These are phyloP conservation scores for Phoenix roebelenii DNA, from an alignment of 176 grass and related monocot species.

Conservation along the genomic window DNA sequence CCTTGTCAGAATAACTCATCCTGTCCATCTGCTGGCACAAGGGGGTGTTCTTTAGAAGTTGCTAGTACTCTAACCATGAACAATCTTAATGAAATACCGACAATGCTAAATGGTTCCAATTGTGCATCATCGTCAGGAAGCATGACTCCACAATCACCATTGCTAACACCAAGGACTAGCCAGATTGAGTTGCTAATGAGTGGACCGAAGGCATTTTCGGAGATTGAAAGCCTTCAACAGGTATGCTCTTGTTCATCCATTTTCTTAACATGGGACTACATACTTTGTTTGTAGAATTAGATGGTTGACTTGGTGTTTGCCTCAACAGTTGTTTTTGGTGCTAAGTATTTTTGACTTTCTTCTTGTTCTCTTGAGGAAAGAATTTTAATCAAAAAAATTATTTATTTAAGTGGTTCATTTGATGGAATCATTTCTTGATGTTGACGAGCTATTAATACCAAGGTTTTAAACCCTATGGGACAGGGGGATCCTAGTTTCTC, in stretches of 20 bases:
- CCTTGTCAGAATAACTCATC: conserved; percentile 27
- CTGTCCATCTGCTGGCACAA: conserved; percentile 20
- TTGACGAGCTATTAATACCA: too few relatives aligned
- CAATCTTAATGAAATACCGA: conserved; percentile 13
- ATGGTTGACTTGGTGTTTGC: too few relatives aligned
- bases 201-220: conserved; percentile 49
- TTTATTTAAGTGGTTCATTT: too few relatives aligned
- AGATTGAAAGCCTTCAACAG: conserved; percentile 92
- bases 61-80: conserved; percentile 16
- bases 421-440: too few relatives aligned
- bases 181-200: conserved; percentile 56
- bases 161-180: conserved; percentile 57
- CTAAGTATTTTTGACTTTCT: too few relatives aligned
- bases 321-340: too few relatives aligned
- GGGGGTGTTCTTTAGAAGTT: conserved; percentile 49
- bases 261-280: background rate
- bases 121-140: conserved; percentile 30
- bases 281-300: too few relatives aligned
- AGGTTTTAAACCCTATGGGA: too few relatives aligned
- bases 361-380: too few relatives aligned
- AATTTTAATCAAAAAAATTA: too few relatives aligned
- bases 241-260: conserved; percentile 14
- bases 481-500: too few relatives aligned
- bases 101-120: conserved; percentile 13
- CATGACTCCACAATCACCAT: conserved; percentile 52